Base-by-base conservation (phyloP, 2,329 filamentous ascomycete genomes). In the Pestalotiopsis sp. region DNA sequence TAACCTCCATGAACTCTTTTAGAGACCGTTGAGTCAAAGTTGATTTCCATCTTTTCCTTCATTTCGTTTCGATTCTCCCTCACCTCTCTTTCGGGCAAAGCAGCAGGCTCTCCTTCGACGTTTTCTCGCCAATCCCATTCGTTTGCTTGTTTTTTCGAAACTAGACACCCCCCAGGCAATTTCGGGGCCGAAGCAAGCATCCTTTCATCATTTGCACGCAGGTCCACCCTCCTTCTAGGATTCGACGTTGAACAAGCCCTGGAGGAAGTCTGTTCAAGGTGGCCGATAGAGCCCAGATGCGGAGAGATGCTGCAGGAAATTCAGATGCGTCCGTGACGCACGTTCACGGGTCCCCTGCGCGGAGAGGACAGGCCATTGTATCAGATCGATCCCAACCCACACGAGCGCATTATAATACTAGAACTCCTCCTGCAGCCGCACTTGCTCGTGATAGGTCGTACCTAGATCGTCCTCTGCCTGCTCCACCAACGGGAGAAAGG, bases 311-410 rank as follows among this genome's bases (percentile, higher is more conserved):
- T 72, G 70, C 73, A 75, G 75, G 73, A 75, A 69, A 68, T 66
- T 68, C 72, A 69, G 72, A 72, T 68, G 73, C 68, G 70, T 73
- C 73, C 73, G 74, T 72, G 68, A 76, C 73, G 74, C 74, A 76
- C 68, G 71, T 74, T 73, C 75, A 71, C 68, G 74, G 71, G 68
- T 70, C 72, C 71, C 73, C 73, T 73, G 71, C 74, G 71, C 73
- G 69, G 66, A 70, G 68, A 66, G 67, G 73, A 74, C 75, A 67
- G 71, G 72, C 72, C 68, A 64, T 45, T 78, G 75, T 77, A 73
- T 76, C 77, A 77, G 76, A 78, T 76, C 70, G 66, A 69, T 68
- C 70, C 70, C 68, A 74, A 73, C 74, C 58, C 71, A 69, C 68
- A 62, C 67, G 67, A 60, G 73, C 70, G 41, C 67, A 59, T 75